Conservation (phyloP, 2,329 filamentous ascomycete genomes). For the Microsporum canis region DNA sequence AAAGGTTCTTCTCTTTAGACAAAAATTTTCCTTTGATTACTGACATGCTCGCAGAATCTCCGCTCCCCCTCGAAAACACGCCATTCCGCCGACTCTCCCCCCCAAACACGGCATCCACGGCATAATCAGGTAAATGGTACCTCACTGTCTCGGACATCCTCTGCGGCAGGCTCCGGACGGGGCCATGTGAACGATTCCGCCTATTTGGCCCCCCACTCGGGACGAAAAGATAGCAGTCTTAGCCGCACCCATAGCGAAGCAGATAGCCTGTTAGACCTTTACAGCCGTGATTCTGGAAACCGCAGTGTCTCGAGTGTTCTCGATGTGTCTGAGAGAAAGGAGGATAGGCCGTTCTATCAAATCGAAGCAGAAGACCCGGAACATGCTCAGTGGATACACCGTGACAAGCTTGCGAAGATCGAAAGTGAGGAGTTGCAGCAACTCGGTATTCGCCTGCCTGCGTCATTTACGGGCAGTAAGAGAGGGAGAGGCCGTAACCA, state of each 20-base stretch:
- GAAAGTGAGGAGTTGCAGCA: conserved; percentile 42
- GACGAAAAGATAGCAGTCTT: conserved; percentile 25
- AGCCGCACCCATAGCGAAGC: conserved; percentile 30
- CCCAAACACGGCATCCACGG: neutral
- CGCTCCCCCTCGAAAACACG: conserved; percentile 19
- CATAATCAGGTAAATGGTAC: conserved; percentile 12
- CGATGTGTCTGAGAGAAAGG: conserved; percentile 18
- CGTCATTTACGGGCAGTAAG: conserved; percentile 24
- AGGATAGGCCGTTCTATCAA: conserved; percentile 12
- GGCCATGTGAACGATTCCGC: conserved; percentile 22
- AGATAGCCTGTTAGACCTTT: conserved; percentile 29
- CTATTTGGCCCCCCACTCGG: conserved; percentile 19
- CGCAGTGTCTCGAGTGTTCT: conserved; percentile 17
- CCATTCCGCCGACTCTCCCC: conserved; percentile 29
- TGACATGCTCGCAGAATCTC: conserved; percentile 1
- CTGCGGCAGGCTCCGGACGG: conserved; percentile 24
- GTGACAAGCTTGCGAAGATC: conserved; percentile 40
- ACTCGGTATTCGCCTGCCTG: conserved; percentile 33
- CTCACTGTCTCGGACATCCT: conserved; percentile 27
- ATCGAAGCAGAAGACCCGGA: conserved; percentile 20
- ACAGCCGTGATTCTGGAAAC: conserved; percentile 22
- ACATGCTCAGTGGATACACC: conserved; percentile 39
- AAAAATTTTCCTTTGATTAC: neutral
- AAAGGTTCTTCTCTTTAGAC: neutral
- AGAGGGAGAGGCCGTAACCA: conserved; percentile 25